Conservation (phyloP, 2,329 filamentous ascomycete species). For the Sarocladium strictum region DNA sequence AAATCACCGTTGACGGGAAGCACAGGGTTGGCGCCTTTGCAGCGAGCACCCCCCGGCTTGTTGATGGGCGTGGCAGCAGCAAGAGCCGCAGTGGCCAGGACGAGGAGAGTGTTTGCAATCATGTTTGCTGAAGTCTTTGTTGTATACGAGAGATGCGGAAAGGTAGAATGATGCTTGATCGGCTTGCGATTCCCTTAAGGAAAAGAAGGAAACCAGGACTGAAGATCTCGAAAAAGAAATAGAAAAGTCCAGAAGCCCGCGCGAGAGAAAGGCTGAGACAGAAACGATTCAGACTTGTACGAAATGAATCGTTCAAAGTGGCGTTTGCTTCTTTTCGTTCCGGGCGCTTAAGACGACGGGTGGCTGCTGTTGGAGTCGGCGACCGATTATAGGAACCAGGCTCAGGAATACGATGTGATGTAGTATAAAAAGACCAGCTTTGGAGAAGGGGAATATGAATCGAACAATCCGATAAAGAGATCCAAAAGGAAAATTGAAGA, state of each 20-base stretch:
- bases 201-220: not conserved
- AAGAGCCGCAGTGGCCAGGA: conserved; percentile 28
- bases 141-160: too few species aligned
- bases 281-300: not conserved
- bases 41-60: not conserved
- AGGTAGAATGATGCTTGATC: too few species aligned
- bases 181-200: too few species aligned
- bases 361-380: not conserved
- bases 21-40: conserved; percentile 7
- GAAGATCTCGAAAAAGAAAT: not conserved
- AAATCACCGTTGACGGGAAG: conserved; percentile 33
- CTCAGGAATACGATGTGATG: not conserved
- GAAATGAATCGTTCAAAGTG: not conserved
- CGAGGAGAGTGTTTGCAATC: conserved; percentile 26
- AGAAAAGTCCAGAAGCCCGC: not conserved
- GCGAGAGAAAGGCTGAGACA: not conserved
- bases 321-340: not conserved
- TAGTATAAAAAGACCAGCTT: conserved; percentile 4
- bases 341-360: conserved; percentile 7
- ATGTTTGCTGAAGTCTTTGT: conserved; percentile 18
- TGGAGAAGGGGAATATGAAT: not conserved
- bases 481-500: not conserved
- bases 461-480: not conserved
- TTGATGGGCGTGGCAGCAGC: conserved; percentile 21
- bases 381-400: not conserved